These are phyloP conservation scores for Tylopilus sp. DNA, from an alignment of 768 basidiomycete genomes.

Conservation along the genomic window DNA sequence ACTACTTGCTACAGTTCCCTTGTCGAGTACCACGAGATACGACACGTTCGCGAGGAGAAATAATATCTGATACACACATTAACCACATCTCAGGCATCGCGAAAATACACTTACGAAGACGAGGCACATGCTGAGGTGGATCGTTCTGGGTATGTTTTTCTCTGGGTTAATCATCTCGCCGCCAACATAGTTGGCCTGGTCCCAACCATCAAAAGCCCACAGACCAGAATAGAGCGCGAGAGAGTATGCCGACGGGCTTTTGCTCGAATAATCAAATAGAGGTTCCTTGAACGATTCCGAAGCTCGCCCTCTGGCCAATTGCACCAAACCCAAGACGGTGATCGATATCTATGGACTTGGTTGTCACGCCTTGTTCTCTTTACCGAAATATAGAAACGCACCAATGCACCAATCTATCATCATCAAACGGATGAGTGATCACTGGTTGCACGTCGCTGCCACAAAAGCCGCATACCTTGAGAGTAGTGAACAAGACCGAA, in stretches of 20 bases:
- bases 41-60: slow-evolving; percentile 83
- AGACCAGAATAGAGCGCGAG: slow-evolving; percentile 93
- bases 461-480: slow-evolving; percentile 58
- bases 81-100: background rate
- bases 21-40: slow-evolving; percentile 92
- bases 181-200: slow-evolving; percentile 86
- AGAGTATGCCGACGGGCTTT: slow-evolving; percentile 81
- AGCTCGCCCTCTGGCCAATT: slow-evolving; percentile 65
- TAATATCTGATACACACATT: slow-evolving; percentile 45
- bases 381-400: slow-evolving; percentile 25
- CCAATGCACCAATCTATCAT: slow-evolving; percentile 59
- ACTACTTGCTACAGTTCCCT: slow-evolving; percentile 67
- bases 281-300: slow-evolving; percentile 64
- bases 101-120: slow-evolving; percentile 54
- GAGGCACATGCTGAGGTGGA: slow-evolving; percentile 85
- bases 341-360: slow-evolving; percentile 53
- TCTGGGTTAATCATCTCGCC: slow-evolving; percentile 82
- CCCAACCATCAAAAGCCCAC: slow-evolving; percentile 98
- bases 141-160: slow-evolving; percentile 83
- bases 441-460: slow-evolving; percentile 2
- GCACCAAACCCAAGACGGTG: slow-evolving; percentile 74
- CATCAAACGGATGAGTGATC: background rate
- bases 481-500: slow-evolving; percentile 80
- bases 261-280: slow-evolving; percentile 71
- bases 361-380: background rate